Evolutionary conservation across 306 rosid genomes (phyloP), one percentile per base, ranked within the genome.

Genomic region (Dryas alaskensis): DNA sequence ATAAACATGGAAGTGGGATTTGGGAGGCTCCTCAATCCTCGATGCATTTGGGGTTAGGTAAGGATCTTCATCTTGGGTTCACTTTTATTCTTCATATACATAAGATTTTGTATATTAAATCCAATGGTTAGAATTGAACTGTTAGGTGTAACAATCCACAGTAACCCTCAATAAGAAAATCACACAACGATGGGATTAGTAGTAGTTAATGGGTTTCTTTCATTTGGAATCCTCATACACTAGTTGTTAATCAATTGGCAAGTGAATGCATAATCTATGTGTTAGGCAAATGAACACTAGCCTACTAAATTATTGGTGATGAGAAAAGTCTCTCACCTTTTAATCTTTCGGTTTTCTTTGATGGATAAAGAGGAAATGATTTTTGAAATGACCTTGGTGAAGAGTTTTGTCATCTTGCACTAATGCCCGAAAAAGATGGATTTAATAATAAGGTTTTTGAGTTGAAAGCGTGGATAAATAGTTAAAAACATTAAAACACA

Each of bases 301-400:
- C 17, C 7, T 13, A 72, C 65, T 72, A 27, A 45, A 45, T 72
- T 25, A 72, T 72, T 58, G 67, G 66, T 58, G 57, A 27, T 58
- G 54, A 9, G 14, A 25, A 72, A 72, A 72, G 57, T 45, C 67
- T 5, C 43, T 13, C 10, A 58, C 7, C 57, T 58, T 72, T 72
- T 47, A 5, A 58, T 3, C 57, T 58, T 72, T 72, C 31, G 1
- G 22, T 25, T 16, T 72, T 40, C 25, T 55, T 72, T 25, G 16
- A 47, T 72, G 67, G 66, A 72, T 58, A 58, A 25, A 13, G 53
- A 67, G 59, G 27, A 4, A 55, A 71, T 71, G 55, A 46, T 58
- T 45, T 70, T 13, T 46, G 67, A 72, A 45, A 72, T 14, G 75
- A 72, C 65, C 61, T 70, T 57, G 25, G 65, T 48, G 46, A 44